phyloP scores from a whole-genome alignment of 2,329 filamentous ascomycete species.

The Xylaria sp. region DNA sequence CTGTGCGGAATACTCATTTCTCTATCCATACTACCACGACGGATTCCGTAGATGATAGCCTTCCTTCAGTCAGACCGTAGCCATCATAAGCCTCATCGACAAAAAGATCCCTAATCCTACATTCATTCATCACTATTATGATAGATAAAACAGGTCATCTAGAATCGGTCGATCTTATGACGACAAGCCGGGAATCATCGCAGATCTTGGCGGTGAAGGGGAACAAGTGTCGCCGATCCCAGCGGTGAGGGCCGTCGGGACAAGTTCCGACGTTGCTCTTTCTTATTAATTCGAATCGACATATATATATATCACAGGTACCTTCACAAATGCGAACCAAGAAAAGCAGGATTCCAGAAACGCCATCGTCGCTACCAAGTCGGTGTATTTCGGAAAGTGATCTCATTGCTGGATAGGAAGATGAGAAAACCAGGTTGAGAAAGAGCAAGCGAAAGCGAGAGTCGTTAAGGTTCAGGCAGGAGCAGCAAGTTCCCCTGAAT shows the following conservation, averaged over 20 bases:
- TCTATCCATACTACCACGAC: no score
- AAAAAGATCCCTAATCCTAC: no score
- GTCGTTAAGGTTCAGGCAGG: background rate
- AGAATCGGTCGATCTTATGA: background rate
- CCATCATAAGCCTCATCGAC: no score
- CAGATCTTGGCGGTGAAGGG: background rate
- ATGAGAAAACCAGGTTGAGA: background rate
- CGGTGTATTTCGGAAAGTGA: background rate
- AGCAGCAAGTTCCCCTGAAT: background rate
- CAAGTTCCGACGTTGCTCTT: background rate
- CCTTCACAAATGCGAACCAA: background rate
- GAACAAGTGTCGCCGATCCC: no score
- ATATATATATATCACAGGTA: background rate
- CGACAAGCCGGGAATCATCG: background rate
- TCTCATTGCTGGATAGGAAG: background rate
- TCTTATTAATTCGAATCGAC: background rate
- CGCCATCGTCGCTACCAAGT: no score
- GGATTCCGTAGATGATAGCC: no score
- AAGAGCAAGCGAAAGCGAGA: background rate
- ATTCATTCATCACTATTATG: no score
- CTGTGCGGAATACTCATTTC: background rate
- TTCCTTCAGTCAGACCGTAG: no score
- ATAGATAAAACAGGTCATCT: no score
- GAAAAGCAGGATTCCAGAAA: no score
- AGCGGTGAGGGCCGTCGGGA: no score